Evolutionary conservation across 805 yeast species (phyloP), one percentile per base, ranked within the genome.

Genomic region (Wickerhamomyces queroliae): DNA sequence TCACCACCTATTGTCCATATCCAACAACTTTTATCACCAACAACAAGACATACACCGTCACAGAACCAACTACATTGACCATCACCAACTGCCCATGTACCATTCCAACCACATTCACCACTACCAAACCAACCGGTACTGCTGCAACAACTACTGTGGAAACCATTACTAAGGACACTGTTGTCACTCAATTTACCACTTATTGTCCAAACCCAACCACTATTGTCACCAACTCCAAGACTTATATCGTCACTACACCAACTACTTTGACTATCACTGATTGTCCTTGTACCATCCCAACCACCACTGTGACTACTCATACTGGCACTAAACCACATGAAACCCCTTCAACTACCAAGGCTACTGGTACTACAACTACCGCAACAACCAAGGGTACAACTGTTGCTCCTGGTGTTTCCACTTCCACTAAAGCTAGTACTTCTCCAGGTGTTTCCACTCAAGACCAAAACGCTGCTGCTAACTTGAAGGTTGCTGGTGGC

Each of bases 31-130:
- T 85, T 44, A 70, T 69, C 48, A 76, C 79, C 63, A 80, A 79
- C 74, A 72, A 72, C 71, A 61, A 61, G 61, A 83, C 91, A 59
- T 74, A 77, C 77, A 77, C 83, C 50, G 88, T 82, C 59, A 78
- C 90, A 46, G 80, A 63, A 55, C 79, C 91, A 45, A 83, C 91
- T 62, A 85, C 95, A 52, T 65, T 86, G 56, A 85, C 93, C 63
- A 74, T 85, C 76, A 83, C 95, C 56, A 82, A 86, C 73, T 80
- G 85, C 66, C 90, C 90, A 61, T 86, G 95, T 73, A 83, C 91
- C 59, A 56, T 78, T 57, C 72, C 78, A 31, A 48, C 50, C 30
- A 42, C 61, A 11, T 23, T 40, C 41, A 41, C 19, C 35, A 44
- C 50, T 27, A 35, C n/a, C n/a, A n/a, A n/a, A n/a, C n/a, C n/a